Evolutionary conservation across 2,329 filamentous ascomycete genomes (phyloP), one percentile per base, ranked within the genome.

Genomic region (Gaeumannomyces sp.): DNA sequence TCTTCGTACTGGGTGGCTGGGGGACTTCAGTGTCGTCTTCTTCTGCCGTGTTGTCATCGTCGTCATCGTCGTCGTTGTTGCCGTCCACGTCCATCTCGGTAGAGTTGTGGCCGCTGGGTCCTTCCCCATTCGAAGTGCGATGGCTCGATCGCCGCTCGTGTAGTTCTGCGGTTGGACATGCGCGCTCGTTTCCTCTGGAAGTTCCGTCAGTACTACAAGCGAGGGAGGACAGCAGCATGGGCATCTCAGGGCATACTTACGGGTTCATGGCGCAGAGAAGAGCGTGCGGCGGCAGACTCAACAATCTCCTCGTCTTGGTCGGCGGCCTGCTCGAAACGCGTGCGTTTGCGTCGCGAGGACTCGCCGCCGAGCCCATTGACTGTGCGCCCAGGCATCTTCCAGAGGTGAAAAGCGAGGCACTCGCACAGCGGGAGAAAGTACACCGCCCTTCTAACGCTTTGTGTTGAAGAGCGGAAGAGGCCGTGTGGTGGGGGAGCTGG

Each of bases 1-100:
- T 82, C 72, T 68, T 89, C 86, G 72, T 89, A 89, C 67, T 89
- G 86, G 0, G 85, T 87, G 58, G 80, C 80, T 0, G 81, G 0
- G 80, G 83, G 5, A 64, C 66, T 4, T 70, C 60, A 63, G 73
- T 63, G 65, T 74, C 73, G 29, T 75, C 74, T 4, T 74, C 71
- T 1, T 29, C 10, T 28, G n/a, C n/a, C n/a, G 35, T 4, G 31
- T 60, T 27, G 5, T 13, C 57, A 11, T 60, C 62, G 10, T 60
- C 62, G 11, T 59, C 53, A 11, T 38, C 28, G 22, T 63, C 61
- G 29, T 16, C 59, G 4, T 31, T 28, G 19, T 59, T 31, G 10
- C 59, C 50, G 16, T 63, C 56, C 2, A 45, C 62, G 3, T 64
- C 56, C 58, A 35, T 57, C 27, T 59, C 57, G 8, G 7, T 13